These are phyloP conservation scores for Neopestalotiopsis sp. DNA, from an alignment of 2,329 filamentous ascomycete species.

Conservation along the genomic window DNA sequence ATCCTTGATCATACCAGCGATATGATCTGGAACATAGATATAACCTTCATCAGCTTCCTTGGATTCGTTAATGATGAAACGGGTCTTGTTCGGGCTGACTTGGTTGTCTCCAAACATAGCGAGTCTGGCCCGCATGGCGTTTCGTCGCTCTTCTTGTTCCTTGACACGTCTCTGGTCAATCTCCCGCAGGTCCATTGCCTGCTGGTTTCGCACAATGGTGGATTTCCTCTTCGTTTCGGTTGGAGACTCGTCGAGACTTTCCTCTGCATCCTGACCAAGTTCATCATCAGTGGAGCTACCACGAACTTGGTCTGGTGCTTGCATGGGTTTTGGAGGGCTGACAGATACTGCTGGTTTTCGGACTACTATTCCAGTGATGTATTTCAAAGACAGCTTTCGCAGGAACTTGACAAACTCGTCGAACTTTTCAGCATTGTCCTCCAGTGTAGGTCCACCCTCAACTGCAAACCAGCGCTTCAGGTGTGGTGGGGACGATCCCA, in stretches of 20 bases:
- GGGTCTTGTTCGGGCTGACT: constrained; percentile 44
- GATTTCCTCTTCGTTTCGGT: constrained; percentile 47
- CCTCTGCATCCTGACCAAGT: constrained; percentile 16
- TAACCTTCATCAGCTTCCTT: constrained; percentile 65
- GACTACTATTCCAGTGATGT: not conserved
- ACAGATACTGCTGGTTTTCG: not conserved
- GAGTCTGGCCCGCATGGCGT: constrained; percentile 49
- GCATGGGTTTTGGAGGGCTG: too few species aligned
- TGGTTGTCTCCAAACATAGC: constrained; percentile 47
- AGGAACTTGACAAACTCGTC: constrained; percentile 10
- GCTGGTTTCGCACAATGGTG: constrained; percentile 50
- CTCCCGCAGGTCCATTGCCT: constrained; percentile 59
- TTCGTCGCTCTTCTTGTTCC: constrained; percentile 59
- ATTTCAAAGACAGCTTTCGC: constrained; percentile 3
- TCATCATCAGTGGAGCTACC: not conserved
- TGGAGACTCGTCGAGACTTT: constrained; percentile 29
- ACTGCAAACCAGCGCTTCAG: not conserved
- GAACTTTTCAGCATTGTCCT: constrained; percentile 6
- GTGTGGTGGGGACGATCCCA: not conserved
- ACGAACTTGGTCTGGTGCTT: not conserved
- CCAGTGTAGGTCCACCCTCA: not conserved
- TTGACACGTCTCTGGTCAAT: constrained; percentile 58
- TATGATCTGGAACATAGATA: constrained; percentile 68
- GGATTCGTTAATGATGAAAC: constrained; percentile 70
- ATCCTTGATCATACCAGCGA: constrained; percentile 71